Conservation (phyloP, 164 flowering plant genomes). For the Cinnamomum micranthum region DNA sequence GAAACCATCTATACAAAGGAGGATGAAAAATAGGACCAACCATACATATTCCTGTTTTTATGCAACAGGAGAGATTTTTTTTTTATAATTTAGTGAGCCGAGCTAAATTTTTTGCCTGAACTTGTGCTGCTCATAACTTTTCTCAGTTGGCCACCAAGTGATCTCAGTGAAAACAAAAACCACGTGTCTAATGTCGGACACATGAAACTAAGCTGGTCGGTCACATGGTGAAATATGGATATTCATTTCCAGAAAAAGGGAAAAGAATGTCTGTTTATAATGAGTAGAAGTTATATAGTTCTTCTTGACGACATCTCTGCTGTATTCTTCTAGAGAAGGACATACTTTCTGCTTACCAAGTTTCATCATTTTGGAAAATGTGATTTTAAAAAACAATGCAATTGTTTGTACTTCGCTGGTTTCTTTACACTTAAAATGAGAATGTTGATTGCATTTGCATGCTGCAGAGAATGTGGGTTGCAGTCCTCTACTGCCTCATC, state of each 20-base stretch:
- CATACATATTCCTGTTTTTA: neutral
- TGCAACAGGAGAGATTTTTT: neutral
- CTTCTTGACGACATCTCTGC: too few relatives aligned
- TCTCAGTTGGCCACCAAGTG: neutral
- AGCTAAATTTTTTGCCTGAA: neutral
- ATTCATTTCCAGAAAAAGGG: too few relatives aligned
- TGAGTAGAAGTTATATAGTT: too few relatives aligned
- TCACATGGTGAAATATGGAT: neutral
- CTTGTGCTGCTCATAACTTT: neutral
- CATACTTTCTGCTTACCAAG: neutral
- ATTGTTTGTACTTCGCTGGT: neutral
- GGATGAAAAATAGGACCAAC: neutral
- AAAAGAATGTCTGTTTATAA: too few relatives aligned
- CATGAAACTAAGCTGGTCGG: neutral
- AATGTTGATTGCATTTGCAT: neutral
- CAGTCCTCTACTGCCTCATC: slow-evolving; percentile 45
- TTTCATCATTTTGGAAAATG: neutral
- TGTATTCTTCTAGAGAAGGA: neutral
- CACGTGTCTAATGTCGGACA: neutral
- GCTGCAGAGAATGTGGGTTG: slow-evolving; percentile 78
- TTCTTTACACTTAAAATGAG: neutral
- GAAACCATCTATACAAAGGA: neutral
- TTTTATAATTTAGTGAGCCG: neutral
- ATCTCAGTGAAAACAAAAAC: neutral
- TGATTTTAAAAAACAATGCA: neutral